Evolutionary conservation across 352 stramenopile species (phyloP).

Genomic region (Pythium sukuiense): DNA sequence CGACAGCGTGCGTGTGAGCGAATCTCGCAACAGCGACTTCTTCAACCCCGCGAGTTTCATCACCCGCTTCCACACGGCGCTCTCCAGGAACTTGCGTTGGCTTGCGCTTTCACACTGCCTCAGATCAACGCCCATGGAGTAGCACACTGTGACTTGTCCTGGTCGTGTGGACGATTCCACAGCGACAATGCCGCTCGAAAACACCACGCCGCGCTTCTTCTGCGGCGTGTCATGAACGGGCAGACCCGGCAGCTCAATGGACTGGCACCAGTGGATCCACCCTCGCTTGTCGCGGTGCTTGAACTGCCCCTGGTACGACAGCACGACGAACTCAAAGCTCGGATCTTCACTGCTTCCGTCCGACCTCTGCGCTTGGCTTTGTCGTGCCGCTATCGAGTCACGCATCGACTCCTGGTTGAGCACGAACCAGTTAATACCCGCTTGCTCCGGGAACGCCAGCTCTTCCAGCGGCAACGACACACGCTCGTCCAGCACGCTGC

Average conservation of each 20-base stretch:
- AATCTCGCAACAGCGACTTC: conserved; percentile 22
- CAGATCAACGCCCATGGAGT: conserved; percentile 22
- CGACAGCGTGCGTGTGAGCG: conserved; percentile 19
- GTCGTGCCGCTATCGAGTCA: conserved; percentile 2
- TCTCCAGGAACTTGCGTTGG: conserved; percentile 19
- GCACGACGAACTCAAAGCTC: conserved; percentile 20
- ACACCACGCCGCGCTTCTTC: conserved; percentile 16
- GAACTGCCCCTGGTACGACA: conserved; percentile 30
- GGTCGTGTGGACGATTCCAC: conserved; percentile 23
- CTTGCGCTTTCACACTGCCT: neutral
- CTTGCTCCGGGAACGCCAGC: conserved; percentile 10
- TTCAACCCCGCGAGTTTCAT: conserved; percentile 27
- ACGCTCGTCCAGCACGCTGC: conserved; percentile 7
- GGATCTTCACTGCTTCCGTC: neutral
- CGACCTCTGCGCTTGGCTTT: neutral
- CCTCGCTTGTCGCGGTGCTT: conserved; percentile 25
- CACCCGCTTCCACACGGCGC: conserved; percentile 27
- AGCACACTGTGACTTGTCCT: conserved; percentile 20
- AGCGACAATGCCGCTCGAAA: conserved; percentile 24
- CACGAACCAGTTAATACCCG: conserved; percentile 25
- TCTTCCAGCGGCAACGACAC: conserved; percentile 7
- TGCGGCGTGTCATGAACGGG: neutral
- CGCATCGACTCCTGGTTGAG: conserved; percentile 7
- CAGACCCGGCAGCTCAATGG: conserved; percentile 26
- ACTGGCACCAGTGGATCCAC: conserved; percentile 33